These are phyloP conservation scores for Aspergillus homomorphus DNA, from an alignment of 495 filamentous ascomycete species.

Conservation along the genomic window DNA sequence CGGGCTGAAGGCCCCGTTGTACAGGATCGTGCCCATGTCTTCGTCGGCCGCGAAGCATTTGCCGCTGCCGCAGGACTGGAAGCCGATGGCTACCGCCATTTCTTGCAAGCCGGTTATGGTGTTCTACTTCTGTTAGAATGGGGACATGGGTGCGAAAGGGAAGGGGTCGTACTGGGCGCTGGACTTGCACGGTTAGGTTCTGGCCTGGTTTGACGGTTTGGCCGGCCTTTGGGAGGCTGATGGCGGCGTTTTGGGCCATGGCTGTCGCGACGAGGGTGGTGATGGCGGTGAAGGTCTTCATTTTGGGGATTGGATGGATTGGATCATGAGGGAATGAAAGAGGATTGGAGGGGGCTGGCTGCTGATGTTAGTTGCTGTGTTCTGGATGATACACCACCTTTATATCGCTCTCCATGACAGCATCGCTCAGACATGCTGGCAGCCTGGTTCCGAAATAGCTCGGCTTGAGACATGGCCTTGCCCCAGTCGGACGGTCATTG, in stretches of 20 bases:
- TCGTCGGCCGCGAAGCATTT: conserved; percentile 22
- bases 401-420: background rate
- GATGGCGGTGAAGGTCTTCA: conserved; percentile 28
- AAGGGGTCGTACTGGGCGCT: conserved; percentile 28
- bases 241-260: conserved; percentile 60
- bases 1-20: conserved; percentile 32
- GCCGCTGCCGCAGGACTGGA: conserved; percentile 23
- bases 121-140: conserved; percentile 21
- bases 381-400: too few species aligned
- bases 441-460: background rate
- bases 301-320: too few species aligned
- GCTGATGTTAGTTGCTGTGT: background rate
- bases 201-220: conserved; percentile 19
- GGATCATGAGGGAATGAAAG: background rate
- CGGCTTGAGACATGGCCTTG: background rate
- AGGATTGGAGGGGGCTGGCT: background rate
- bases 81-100: conserved; percentile 34
- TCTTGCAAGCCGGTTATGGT: conserved; percentile 29
- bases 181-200: conserved; percentile 29
- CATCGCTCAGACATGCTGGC: background rate
- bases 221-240: conserved; percentile 57
- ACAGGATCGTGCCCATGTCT: conserved; percentile 29
- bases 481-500: background rate
- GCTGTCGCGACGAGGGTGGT: conserved; percentile 37
- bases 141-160: background rate